These are phyloP conservation scores for Trypanosoma boissoni DNA, from an alignment of 208 protist genomes.

Conservation along the genomic window DNA sequence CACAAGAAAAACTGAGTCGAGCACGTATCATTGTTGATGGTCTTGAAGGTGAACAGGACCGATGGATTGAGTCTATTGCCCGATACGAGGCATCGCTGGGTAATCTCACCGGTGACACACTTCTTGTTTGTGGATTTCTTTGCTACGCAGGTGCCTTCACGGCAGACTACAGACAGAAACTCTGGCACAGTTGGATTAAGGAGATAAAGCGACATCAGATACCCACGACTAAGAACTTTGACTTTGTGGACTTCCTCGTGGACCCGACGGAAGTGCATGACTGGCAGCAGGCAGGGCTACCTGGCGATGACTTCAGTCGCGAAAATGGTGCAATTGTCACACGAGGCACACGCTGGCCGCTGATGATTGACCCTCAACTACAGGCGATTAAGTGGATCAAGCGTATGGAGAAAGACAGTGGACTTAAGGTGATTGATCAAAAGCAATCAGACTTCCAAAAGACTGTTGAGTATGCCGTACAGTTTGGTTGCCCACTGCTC, in stretches of 20 bases:
- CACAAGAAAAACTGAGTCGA: conserved; percentile 96
- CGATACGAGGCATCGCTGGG: conserved; percentile 86
- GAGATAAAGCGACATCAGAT: conserved; percentile 85
- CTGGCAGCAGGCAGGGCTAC: conserved; percentile 97
- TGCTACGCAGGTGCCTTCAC: conserved; percentile 97
- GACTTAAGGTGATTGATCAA: conserved; percentile 93
- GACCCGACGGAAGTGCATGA: conserved; percentile 95
- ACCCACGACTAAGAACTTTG: conserved; percentile 82
- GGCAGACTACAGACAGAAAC: conserved; percentile 89
- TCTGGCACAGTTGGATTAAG: conserved; percentile 93
- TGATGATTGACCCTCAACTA: conserved; percentile 99
- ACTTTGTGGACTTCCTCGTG: conserved; percentile 94
- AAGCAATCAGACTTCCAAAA: conserved; percentile 95
- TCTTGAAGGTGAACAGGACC: conserved; percentile 94
- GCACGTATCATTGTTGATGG: conserved; percentile 97
- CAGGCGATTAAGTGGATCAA: conserved; percentile 99
- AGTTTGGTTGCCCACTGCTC: conserved; percentile 96
- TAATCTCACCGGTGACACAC: conserved; percentile 95
- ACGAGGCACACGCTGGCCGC: conserved; percentile 93
- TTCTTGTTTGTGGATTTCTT: conserved; percentile 96
- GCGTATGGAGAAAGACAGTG: conserved; percentile 91
- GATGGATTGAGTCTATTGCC: conserved; percentile 95
- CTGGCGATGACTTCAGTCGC: conserved; percentile 94
- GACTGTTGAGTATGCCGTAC: conserved; percentile 96
- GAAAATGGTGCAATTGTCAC: conserved; percentile 98